Evolutionary conservation across 2,329 filamentous ascomycete genomes (phyloP).

Genomic region (Grosmannia huntii): DNA sequence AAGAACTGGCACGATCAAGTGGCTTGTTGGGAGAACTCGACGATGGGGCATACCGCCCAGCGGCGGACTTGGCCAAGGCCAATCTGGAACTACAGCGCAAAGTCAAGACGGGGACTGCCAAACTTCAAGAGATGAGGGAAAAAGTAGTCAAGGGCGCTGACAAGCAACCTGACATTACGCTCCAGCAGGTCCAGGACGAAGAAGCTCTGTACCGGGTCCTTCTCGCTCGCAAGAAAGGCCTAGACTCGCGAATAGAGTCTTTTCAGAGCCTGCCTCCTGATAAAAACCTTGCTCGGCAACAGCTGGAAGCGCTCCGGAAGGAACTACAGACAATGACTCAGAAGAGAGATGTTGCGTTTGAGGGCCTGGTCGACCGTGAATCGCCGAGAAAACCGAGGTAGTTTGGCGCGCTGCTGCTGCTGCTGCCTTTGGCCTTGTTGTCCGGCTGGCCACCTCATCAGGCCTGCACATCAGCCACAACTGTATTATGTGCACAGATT

Average conservation of each 20-base stretch:
- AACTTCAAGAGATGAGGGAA: constrained; percentile 54
- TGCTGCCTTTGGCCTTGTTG: too few relatives aligned
- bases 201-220: constrained; percentile 47
- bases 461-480: too few relatives aligned
- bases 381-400: constrained; percentile 31
- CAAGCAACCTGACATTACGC: constrained; percentile 30
- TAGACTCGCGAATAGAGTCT: constrained; percentile 49
- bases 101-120: constrained; percentile 52
- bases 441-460: too few relatives aligned
- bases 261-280: constrained; percentile 67
- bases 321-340: constrained; percentile 50
- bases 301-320: constrained; percentile 53
- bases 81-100: constrained; percentile 64
- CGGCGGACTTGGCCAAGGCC: constrained; percentile 48
- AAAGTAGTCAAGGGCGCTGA: constrained; percentile 15
- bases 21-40: constrained; percentile 29
- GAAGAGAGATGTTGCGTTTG: constrained; percentile 62
- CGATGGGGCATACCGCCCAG: constrained; percentile 36
- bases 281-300: constrained; percentile 51
- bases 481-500: too few relatives aligned
- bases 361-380: constrained; percentile 52
- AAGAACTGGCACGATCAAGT: constrained; percentile 30
- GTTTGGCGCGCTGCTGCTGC: too few relatives aligned
- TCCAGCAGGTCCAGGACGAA: constrained; percentile 45
- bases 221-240: constrained; percentile 40